Evolutionary conservation across 495 filamentous ascomycete species (phyloP).

Genomic region (Penicillium ochrochloron): DNA sequence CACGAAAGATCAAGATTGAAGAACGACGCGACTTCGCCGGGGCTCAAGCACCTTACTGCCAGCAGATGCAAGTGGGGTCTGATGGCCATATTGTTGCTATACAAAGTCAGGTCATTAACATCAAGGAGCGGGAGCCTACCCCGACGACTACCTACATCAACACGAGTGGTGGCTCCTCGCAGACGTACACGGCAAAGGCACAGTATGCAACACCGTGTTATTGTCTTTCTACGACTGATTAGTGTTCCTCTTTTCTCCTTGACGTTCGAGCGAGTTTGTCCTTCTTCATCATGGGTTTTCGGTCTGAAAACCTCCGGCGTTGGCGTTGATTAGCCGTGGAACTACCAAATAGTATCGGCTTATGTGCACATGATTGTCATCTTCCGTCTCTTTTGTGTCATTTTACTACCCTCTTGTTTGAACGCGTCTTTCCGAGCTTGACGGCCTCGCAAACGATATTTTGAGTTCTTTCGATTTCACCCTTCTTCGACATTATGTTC

Average conservation of each 20-base stretch:
- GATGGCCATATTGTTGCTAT: slow-evolving; percentile 50
- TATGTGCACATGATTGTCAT: slow-evolving; percentile 37
- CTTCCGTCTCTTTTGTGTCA: slow-evolving; percentile 19
- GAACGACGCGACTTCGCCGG: slow-evolving; percentile 65
- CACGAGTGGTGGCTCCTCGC: slow-evolving; percentile 28
- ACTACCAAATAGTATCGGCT: slow-evolving; percentile 22
- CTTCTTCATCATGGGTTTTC: slow-evolving; percentile 27
- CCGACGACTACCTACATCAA: slow-evolving; percentile 42
- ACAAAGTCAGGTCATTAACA: slow-evolving; percentile 55
- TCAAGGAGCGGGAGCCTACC: slow-evolving; percentile 62
- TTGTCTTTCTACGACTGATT: slow-evolving; percentile 48
- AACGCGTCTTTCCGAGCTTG: slow-evolving; percentile 8
- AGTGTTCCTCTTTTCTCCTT: slow-evolving; percentile 22
- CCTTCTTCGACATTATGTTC: slow-evolving; percentile 4
- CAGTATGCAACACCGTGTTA: slow-evolving; percentile 48
- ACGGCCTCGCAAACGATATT: slow-evolving; percentile 14
- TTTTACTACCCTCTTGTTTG: slow-evolving; percentile 27
- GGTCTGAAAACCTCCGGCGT: slow-evolving; percentile 27
- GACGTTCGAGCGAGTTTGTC: slow-evolving; percentile 30
- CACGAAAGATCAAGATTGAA: slow-evolving; percentile 76
- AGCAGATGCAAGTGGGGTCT: slow-evolving; percentile 68
- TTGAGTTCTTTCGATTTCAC: slow-evolving; percentile 6
- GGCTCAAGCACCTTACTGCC: slow-evolving; percentile 62
- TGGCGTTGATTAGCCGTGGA: slow-evolving; percentile 31
- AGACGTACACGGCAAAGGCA: slow-evolving; percentile 48